Conservation (phyloP, 371 early-diverging fungal species). For the Mortierella sp. region DNA sequence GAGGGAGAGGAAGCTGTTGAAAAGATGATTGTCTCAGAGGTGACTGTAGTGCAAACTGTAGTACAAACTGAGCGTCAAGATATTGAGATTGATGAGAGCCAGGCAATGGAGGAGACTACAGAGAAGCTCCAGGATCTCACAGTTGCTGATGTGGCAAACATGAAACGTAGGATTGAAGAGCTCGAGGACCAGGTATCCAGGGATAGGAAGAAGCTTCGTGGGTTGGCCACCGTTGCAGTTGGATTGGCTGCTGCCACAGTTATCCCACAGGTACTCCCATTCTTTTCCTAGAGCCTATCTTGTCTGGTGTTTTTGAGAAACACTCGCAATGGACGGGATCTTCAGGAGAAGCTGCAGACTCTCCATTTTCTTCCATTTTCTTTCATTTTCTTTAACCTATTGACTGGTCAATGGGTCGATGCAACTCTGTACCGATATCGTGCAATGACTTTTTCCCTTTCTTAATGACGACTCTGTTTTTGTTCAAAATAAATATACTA, state of each 20-base stretch:
- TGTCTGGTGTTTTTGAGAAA: neutral
- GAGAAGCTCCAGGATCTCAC: conserved; percentile 27
- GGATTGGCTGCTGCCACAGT: conserved; percentile 49
- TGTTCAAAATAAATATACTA: neutral
- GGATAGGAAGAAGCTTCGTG: conserved; percentile 47
- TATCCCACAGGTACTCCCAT: conserved; percentile 52
- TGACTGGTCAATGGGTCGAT: conserved; percentile 4
- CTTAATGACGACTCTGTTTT: neutral
- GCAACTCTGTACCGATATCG: neutral
- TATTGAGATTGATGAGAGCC: conserved; percentile 2
- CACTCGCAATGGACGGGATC: neutral
- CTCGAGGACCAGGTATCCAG: conserved; percentile 44
- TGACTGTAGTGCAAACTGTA: conserved; percentile 18
- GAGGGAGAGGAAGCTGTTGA: conserved; percentile 29
- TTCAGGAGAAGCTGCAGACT: neutral
- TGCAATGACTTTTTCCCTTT: too few species aligned
- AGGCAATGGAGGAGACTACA: conserved; percentile 19
- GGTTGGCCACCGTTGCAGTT: conserved; percentile 49
- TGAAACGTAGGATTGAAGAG: conserved; percentile 56
- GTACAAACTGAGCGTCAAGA: neutral
- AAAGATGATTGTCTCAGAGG: conserved; percentile 18
- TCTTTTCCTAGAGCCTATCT: conserved; percentile 33
- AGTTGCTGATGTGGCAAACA: conserved; percentile 29
- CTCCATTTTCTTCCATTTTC: neutral
- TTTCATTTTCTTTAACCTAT: neutral